A percentile compares a stretch with the other conserved stretches of the same genome.
Conservation (phyloP, 306 rosid species). For the Rubus parviflorus region DNA sequence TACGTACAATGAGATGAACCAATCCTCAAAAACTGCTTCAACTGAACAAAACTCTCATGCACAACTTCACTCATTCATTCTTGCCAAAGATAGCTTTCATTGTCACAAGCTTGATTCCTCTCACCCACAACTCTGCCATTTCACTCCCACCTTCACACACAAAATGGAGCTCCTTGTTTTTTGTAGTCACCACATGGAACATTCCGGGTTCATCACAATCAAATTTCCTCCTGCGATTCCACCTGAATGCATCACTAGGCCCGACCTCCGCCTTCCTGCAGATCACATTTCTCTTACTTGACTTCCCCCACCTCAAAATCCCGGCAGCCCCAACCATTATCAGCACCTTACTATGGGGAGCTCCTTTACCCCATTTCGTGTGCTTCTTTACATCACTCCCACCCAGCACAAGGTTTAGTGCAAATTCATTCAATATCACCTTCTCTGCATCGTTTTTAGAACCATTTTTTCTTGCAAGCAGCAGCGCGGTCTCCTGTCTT, state of each 20-base stretch:
- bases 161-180: slow-evolving; percentile 63
- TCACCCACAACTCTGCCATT: slow-evolving; percentile 67
- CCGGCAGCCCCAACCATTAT: slow-evolving; percentile 46
- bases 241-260: slow-evolving; percentile 45
- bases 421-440: slow-evolving; percentile 51
- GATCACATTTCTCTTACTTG: slow-evolving; percentile 52
- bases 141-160: slow-evolving; percentile 65
- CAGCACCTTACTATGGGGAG: slow-evolving; percentile 43
- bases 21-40: neutral
- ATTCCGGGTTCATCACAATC: slow-evolving; percentile 51
- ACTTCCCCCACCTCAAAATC: slow-evolving; percentile 59
- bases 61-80: slow-evolving; percentile 1
- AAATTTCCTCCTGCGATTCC: slow-evolving; percentile 50
- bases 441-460: slow-evolving; percentile 44
- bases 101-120: slow-evolving; percentile 58
- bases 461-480: slow-evolving; percentile 42
- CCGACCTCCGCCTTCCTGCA: slow-evolving; percentile 61
- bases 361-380: slow-evolving; percentile 62
- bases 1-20: slow-evolving; percentile 2
- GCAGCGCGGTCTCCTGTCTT: slow-evolving; percentile 49
- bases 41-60: neutral
- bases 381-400: slow-evolving; percentile 57
- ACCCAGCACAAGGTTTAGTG: slow-evolving; percentile 35
- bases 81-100: slow-evolving; percentile 45
- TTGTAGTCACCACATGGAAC: slow-evolving; percentile 57